Base-by-base conservation (phyloP, 2,329 filamentous ascomycete species). In the Fusarium xylarioides region DNA sequence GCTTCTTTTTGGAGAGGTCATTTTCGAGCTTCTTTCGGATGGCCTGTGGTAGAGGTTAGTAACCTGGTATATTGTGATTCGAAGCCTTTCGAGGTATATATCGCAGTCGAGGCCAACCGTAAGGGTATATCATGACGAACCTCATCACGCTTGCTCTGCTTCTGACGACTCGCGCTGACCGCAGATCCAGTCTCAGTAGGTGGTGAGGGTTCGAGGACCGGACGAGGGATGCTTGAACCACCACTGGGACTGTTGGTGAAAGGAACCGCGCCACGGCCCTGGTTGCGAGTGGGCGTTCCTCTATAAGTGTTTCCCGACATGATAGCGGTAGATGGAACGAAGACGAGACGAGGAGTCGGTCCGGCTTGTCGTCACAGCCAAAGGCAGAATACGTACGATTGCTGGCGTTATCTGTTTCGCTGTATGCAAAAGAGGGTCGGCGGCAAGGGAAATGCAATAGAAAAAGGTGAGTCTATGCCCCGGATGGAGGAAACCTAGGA, bases 141-240 rank as follows among this genome's bases (percentile, higher is more conserved):
- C 93, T 99, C 96, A 91, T 99, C 96, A 84, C 95, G 92, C 86
- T 98, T 98, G 77, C 92, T 92, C 88, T 98, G 95, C 86, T 98
- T 98, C 83, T 96, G 93, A 80, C 96, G 91, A 83, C 95, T 98
- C 77, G 95, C 93, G 85, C 94, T 98, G 85, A 98, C 89, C 44
- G 93, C 91, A 62, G 94, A 93, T 73, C 81, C 83, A 63, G 83
- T 75, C 77, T 93, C 92, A 84, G 85, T 90, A 73, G 86, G 85
- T 74, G 87, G 84, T 49, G 70, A 42, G 28, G 68, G 63, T 56
- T 95, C 93, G 72, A 90, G 86, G 56, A 93, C 90, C 50, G 93
- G 93, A 78, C 93, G 89, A 76, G 92, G 92, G 79, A 95, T 95
- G 79, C 84, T 87, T 55, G 92, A 94, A 66, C 85, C 83, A 66